Percentiles rank a stretch among this genome's conserved stretches.
phyloP scores from a whole-genome alignment of 768 basidiomycete genomes.

The Pleurotus eryngii region DNA sequence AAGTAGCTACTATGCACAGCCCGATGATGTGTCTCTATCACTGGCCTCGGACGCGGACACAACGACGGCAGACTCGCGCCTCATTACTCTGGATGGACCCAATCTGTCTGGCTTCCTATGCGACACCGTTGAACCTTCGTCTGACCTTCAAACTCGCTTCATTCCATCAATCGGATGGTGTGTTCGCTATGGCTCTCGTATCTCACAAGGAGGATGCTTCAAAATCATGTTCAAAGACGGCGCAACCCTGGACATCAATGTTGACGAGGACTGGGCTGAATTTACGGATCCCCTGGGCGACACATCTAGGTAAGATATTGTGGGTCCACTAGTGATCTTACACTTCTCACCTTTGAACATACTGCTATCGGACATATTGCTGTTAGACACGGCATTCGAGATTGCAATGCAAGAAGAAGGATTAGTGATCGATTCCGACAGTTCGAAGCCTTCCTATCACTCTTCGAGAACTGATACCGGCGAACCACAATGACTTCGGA shows the following conservation, averaged over 20 bases:
- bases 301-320: constrained; percentile 22
- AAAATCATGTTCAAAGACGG: constrained; percentile 44
- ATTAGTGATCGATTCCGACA: constrained; percentile 39
- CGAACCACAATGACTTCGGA: background rate
- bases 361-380: background rate
- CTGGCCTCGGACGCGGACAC: no score
- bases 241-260: constrained; percentile 34
- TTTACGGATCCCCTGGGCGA: constrained; percentile 25
- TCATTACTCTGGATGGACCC: background rate
- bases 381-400: constrained; percentile 30
- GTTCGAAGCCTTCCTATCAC: constrained; percentile 37
- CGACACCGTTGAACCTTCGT: background rate
- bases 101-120: constrained; percentile 1
- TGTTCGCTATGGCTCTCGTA: constrained; percentile 32
- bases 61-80: no score
- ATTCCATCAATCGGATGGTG: constrained; percentile 41
- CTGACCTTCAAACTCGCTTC: constrained; percentile 31
- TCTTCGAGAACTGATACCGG: constrained; percentile 30
- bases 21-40: no score
- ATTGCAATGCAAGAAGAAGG: constrained; percentile 25
- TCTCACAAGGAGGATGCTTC: constrained; percentile 39
- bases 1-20: no score
- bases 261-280: constrained; percentile 40
- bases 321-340: background rate
- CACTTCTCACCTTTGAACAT: no score